These are phyloP conservation scores for Phoenix roebelenii DNA, from an alignment of 176 grass and related monocot species.

Conservation along the genomic window DNA sequence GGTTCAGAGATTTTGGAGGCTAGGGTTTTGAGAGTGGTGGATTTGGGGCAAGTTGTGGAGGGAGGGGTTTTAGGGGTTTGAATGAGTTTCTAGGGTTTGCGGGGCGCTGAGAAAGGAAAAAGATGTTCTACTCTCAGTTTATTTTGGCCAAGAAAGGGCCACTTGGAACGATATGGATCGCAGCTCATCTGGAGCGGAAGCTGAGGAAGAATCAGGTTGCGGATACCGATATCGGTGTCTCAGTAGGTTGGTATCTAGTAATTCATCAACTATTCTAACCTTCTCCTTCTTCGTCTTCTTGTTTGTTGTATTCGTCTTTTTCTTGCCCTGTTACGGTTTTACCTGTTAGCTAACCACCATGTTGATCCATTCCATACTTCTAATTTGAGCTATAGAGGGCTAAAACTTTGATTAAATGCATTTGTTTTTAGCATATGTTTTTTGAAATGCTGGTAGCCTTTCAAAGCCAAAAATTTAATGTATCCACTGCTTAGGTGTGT, in stretches of 20 bases:
- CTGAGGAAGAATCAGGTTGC: slow-evolving; percentile 97
- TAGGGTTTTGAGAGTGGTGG: neutral
- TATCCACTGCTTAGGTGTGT: too few relatives aligned
- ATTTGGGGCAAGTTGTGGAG: neutral
- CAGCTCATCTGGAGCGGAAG: slow-evolving; percentile 95
- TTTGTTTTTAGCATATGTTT: too few relatives aligned
- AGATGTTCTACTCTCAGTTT: slow-evolving; percentile 99
- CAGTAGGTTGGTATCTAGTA: slow-evolving; percentile 64
- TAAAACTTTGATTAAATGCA: too few relatives aligned
- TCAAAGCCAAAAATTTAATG: too few relatives aligned
- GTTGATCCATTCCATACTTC: too few relatives aligned
- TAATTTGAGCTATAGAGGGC: too few relatives aligned
- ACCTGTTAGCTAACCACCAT: too few relatives aligned
- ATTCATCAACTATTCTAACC: neutral
- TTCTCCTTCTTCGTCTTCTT: neutral
- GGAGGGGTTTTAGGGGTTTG: too few relatives aligned
- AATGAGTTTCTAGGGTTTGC: slow-evolving; percentile 29
- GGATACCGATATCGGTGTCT: slow-evolving; percentile 94
- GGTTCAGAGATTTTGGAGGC: neutral
- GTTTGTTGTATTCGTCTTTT: too few relatives aligned
- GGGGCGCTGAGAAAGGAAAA: slow-evolving; percentile 18
- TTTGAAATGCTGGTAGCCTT: too few relatives aligned
- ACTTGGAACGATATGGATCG: slow-evolving; percentile 99
- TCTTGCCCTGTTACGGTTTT: too few relatives aligned
- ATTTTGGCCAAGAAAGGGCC: slow-evolving; percentile 99